phyloP scores from a whole-genome alignment of 306 rosid genomes.

The Vigna hirtella region DNA sequence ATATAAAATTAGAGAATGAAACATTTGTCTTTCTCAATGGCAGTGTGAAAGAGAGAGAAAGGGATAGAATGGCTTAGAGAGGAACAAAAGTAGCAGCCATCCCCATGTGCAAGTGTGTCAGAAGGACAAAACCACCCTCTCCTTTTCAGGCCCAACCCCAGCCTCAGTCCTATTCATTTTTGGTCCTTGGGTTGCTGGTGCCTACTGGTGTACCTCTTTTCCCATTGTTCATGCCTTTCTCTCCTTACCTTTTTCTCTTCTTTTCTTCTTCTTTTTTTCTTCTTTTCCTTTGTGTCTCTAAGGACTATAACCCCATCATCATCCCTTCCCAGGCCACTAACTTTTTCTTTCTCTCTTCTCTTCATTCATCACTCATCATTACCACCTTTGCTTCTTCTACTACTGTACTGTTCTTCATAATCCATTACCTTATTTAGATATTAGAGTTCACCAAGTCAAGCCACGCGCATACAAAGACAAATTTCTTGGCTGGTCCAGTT shows the following conservation, averaged over 20 bases:
- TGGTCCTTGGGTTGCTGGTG: constrained; percentile 46
- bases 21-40: constrained; percentile 34
- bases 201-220: constrained; percentile 32
- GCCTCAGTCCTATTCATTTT: constrained; percentile 56
- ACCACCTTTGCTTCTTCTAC: constrained; percentile 22
- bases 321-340: constrained; percentile 27
- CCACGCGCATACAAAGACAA: not conserved
- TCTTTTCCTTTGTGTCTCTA: constrained; percentile 34
- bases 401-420: not conserved
- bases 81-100: constrained; percentile 47
- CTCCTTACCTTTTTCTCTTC: constrained; percentile 27
- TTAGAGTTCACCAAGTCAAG: not conserved
- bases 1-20: not conserved
- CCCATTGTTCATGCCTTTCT: constrained; percentile 35
- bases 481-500: not conserved
- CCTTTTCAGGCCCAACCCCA: constrained; percentile 42
- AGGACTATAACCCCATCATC: constrained; percentile 33
- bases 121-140: constrained; percentile 48
- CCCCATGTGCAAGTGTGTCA: constrained; percentile 60
- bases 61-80: not conserved
- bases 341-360: not conserved
- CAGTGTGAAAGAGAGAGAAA: no score
- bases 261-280: not conserved
- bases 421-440: not conserved
- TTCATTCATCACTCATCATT: constrained; percentile 27